Conservation (phyloP, 805 yeast genomes). For the Ogataea salicorniae region DNA sequence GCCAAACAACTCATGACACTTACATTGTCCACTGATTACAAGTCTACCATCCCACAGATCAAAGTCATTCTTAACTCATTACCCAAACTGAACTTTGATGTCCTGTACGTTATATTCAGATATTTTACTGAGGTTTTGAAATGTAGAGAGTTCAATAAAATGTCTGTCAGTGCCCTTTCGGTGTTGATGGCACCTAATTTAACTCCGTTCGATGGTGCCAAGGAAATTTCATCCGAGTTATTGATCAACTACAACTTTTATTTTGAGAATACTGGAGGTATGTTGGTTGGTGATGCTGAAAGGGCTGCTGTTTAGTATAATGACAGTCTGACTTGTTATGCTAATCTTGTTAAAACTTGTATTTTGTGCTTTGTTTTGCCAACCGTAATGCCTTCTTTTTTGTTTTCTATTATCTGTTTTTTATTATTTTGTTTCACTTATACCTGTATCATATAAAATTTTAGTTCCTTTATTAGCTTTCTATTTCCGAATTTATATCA, state of each 20-base stretch:
- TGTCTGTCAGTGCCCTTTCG: slow-evolving; percentile 68
- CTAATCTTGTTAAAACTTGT: too few relatives aligned
- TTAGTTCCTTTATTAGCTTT: too few relatives aligned
- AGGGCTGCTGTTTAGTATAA: slow-evolving; percentile 1
- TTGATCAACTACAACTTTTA: slow-evolving; percentile 25
- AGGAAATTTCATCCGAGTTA: slow-evolving; percentile 29
- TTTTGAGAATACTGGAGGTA: slow-evolving; percentile 17
- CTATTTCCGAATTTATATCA: too few relatives aligned
- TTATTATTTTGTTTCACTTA: too few relatives aligned
- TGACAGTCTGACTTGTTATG: too few relatives aligned
- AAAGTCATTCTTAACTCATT: slow-evolving; percentile 36
- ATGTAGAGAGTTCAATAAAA: slow-evolving; percentile 62
- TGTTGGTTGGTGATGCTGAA: slow-evolving; percentile 8
- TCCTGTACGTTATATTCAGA: slow-evolving; percentile 60
- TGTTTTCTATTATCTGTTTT: too few relatives aligned
- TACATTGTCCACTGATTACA: slow-evolving; percentile 25
- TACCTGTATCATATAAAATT: too few relatives aligned
- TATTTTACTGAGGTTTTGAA: slow-evolving; percentile 61
- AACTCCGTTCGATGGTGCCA: slow-evolving; percentile 30
- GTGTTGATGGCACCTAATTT: slow-evolving; percentile 34
- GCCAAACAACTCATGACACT: slow-evolving; percentile 32
- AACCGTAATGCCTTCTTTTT: too few relatives aligned
- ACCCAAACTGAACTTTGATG: slow-evolving; percentile 52
- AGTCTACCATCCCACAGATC: slow-evolving; percentile 20
- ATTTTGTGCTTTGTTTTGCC: too few relatives aligned